Percentiles rank a stretch among this genome's conserved stretches.
Conservation (phyloP, 1,284 basidiomycete genomes). For the Cutaneotrichosporon sp. region DNA sequence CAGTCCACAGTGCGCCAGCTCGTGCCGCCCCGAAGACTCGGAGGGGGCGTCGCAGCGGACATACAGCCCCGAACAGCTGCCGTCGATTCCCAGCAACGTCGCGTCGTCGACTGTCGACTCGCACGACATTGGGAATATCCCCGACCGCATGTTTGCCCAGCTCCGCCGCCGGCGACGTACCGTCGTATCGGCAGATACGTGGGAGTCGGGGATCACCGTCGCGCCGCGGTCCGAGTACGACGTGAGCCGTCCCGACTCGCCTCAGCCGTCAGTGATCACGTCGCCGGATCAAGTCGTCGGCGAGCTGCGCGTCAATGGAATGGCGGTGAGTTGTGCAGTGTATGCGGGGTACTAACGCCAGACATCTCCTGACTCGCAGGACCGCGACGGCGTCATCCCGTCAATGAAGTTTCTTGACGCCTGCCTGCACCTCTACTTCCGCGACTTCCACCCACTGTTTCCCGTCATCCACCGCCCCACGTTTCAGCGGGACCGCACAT, state of each 20-base stretch:
- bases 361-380: neutral
- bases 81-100: too few species aligned
- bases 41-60: too few species aligned
- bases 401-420: slow-evolving; percentile 16
- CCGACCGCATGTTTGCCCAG: too few species aligned
- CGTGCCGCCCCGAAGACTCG: too few species aligned
- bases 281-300: slow-evolving; percentile 9
- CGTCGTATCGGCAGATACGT: slow-evolving; percentile 3
- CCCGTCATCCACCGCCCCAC: slow-evolving; percentile 37
- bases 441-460: slow-evolving; percentile 37
- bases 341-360: neutral
- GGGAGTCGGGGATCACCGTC: slow-evolving; percentile 5
- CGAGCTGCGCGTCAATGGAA: slow-evolving; percentile 2
- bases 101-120: too few species aligned
- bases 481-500: slow-evolving; percentile 23
- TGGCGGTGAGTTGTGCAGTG: neutral
- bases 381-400: slow-evolving; percentile 9
- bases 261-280: neutral
- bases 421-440: slow-evolving; percentile 35
- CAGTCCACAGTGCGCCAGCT: too few species aligned
- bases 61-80: too few species aligned
- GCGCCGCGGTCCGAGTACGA: neutral
- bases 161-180: neutral
- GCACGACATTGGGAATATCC: too few species aligned
- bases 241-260: slow-evolving; percentile 8